phyloP scores from a whole-genome alignment of 2,329 filamentous ascomycete species.

The Aspergillus persii region DNA sequence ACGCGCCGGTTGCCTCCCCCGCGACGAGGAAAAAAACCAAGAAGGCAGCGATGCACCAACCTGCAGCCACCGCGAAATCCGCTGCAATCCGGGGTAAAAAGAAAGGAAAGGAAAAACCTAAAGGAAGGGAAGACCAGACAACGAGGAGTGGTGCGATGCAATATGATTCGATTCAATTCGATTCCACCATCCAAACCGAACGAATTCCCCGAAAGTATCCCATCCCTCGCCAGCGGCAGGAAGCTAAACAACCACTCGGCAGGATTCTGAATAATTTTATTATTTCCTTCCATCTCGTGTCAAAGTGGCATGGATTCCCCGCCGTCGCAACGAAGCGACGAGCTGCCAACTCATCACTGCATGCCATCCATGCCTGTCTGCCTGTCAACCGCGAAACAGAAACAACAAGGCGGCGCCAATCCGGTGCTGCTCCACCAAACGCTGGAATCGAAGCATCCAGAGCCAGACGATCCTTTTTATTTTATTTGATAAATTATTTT shows the following conservation, averaged over 20 bases:
- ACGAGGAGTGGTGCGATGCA: background rate
- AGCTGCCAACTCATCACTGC: conserved; percentile 74
- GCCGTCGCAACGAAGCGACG: conserved; percentile 30
- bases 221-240: background rate
- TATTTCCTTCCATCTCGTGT: conserved; percentile 14
- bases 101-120: background rate
- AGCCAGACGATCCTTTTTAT: conserved; percentile 1
- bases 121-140: background rate
- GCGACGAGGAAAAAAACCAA: background rate
- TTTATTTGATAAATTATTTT: too few species aligned
- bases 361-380: conserved; percentile 49
- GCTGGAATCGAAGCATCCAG: conserved; percentile 6
- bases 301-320: conserved; percentile 50
- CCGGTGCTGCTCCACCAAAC: conserved; percentile 10
- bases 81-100: conserved; percentile 11
- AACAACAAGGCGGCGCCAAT: conserved; percentile 16
- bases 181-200: conserved; percentile 3
- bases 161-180: too few species aligned
- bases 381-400: conserved; percentile 25
- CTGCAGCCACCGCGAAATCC: conserved; percentile 13
- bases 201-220: conserved; percentile 11
- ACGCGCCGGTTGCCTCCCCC: background rate
- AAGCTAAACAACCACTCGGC: conserved; percentile 10
- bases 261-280: conserved; percentile 8
- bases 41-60: conserved; percentile 12